Evolutionary conservation across 1,139 yeast species (phyloP).

Genomic region (Candida gigantensis): DNA sequence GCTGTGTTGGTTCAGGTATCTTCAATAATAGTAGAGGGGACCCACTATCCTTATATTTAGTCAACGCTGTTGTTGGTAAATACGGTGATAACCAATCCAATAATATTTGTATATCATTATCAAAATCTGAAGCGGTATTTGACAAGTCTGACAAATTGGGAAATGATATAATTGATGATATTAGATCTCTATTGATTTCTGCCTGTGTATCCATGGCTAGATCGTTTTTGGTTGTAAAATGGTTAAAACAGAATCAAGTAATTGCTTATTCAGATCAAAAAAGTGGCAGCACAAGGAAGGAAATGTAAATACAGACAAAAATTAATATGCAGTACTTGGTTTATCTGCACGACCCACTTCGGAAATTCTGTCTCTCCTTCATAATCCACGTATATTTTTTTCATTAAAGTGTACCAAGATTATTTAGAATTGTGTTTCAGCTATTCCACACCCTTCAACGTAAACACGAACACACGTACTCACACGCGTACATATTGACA

Average conservation of each 20-base stretch:
- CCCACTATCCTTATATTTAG: not conserved
- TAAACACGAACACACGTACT: too few species aligned
- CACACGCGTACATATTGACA: too few species aligned
- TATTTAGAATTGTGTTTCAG: too few species aligned
- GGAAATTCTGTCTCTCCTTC: too few species aligned
- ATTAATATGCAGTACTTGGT: too few species aligned
- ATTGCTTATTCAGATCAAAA: too few species aligned
- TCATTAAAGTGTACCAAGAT: too few species aligned
- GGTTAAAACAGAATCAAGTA: not conserved
- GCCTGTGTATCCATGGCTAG: slow-evolving; percentile 3
- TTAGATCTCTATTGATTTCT: slow-evolving; percentile 7
- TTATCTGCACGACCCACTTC: too few species aligned
- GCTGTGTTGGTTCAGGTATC: slow-evolving; percentile 32
- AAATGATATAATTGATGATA: slow-evolving; percentile 19
- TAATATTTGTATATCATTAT: slow-evolving; percentile 42
- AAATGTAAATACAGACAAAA: too few species aligned
- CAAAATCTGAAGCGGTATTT: slow-evolving; percentile 29
- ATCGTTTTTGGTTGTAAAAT: not conserved
- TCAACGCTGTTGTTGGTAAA: slow-evolving; percentile 19
- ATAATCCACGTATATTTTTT: too few species aligned
- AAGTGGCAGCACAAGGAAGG: too few species aligned
- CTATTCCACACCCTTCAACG: too few species aligned
- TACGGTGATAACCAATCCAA: slow-evolving; percentile 42
- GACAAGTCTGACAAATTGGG: slow-evolving; percentile 26
- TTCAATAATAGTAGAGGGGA: slow-evolving; percentile 8